A percentile compares a stretch with the other conserved stretches of the same genome.
These are phyloP conservation scores for Polyporus tsugae DNA, from an alignment of 1,284 basidiomycete genomes.

Conservation along the genomic window DNA sequence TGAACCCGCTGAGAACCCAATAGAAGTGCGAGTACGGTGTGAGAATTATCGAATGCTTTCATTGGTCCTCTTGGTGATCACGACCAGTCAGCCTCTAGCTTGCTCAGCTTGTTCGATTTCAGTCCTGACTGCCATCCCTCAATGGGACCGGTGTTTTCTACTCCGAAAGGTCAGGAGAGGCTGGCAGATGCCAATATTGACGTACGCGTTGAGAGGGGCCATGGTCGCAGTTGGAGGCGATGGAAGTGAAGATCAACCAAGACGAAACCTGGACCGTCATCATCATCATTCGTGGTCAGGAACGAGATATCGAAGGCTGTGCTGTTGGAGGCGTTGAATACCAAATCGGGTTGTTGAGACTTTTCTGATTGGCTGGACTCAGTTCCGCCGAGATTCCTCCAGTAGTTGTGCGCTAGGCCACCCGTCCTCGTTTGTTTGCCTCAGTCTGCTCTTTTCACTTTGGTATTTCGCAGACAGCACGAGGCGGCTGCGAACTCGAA, in stretches of 20 bases:
- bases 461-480: background rate
- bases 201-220: background rate
- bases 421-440: background rate
- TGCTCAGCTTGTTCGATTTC: slow-evolving; percentile 2
- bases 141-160: background rate
- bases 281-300: background rate
- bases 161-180: background rate
- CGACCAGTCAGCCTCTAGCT: background rate
- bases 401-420: slow-evolving; percentile 5
- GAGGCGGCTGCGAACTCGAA: background rate
- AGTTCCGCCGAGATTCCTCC: slow-evolving; percentile 16
- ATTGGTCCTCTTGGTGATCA: background rate
- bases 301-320: slow-evolving; percentile 8
- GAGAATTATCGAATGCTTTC: background rate
- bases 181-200: background rate
- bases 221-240: background rate
- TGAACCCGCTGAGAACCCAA: background rate
- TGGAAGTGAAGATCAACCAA: background rate
- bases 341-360: slow-evolving; percentile 7
- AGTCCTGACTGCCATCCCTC: background rate
- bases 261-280: background rate
- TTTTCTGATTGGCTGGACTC: slow-evolving; percentile 17
- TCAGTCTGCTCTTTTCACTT: background rate
- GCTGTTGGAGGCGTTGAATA: slow-evolving; percentile 9
- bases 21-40: background rate